Evolutionary conservation across 345 rosid genomes (phyloP).

Genomic region (Melaleuca alternifolia): DNA sequence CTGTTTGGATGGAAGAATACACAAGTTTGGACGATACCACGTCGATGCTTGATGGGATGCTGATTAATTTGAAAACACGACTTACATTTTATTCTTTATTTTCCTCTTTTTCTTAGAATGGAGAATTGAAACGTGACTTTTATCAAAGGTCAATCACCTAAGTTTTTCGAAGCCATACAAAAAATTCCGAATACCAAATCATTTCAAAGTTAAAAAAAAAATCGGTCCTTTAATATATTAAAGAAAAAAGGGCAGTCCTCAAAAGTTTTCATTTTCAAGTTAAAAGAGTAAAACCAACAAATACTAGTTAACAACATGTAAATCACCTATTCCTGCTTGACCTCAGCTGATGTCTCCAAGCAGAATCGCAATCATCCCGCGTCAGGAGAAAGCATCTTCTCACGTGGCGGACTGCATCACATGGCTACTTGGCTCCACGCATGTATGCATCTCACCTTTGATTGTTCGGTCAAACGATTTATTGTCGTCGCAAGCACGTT

Average conservation of each 20-base stretch:
- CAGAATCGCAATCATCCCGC: too few relatives aligned
- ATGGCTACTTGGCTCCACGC: not conserved
- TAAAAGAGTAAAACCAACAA: not conserved
- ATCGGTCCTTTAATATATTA: not conserved
- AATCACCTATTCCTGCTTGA: not conserved
- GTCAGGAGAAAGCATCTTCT: not conserved
- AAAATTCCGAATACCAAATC: too few relatives aligned
- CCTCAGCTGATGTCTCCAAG: not conserved
- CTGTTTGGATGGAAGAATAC: too few relatives aligned
- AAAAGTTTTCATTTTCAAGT: not conserved
- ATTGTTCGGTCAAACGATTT: not conserved
- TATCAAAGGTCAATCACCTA: not conserved
- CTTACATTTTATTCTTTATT: too few relatives aligned
- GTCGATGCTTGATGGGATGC: too few relatives aligned
- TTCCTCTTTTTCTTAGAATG: too few relatives aligned
- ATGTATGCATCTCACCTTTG: not conserved
- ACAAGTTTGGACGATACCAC: too few relatives aligned
- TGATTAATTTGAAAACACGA: too few relatives aligned
- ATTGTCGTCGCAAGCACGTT: not conserved
- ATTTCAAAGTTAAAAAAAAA: not conserved
- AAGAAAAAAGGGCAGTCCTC: not conserved
- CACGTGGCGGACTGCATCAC: not conserved
- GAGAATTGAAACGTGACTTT: too few relatives aligned
- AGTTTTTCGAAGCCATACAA: not conserved
- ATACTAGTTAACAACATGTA: not conserved